Base-by-base conservation (phyloP, 2,329 filamentous ascomycete species). In the Scleromitrula shiraiana region DNA sequence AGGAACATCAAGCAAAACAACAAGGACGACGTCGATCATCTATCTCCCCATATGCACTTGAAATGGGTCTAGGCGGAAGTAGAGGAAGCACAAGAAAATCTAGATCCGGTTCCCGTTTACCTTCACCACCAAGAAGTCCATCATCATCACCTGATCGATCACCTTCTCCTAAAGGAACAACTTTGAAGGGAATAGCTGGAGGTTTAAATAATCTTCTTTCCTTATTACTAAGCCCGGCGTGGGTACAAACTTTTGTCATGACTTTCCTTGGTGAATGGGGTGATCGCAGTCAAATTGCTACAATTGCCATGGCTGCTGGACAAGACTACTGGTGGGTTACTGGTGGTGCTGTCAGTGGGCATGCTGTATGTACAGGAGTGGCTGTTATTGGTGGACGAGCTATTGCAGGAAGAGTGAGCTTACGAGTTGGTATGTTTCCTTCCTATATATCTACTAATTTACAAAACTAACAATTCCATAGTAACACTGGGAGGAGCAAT, bases 321-420 rank as follows among this genome's bases (percentile, higher is more conserved):
- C 88, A 95, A 67, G 93, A 98, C 65, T 98, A 97, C 67, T 97
- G 91, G 91, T 96, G 89, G 86, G 93, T 98, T 29, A 96, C 89
- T 4, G 74, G 89, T 39, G 93, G 93, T 50, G 91, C 93, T 1
- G 79, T 93, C 29, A 74, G 79, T 39, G 93, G 93, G 8, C 93
- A 98, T 67, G 85, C 80, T 38, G 79, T 91, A 56, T 98, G 93
- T 71, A 97, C 93, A 6, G 84, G 86, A 39, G 83, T 88, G 19
- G 93, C 93, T 35, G 93, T 98, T 32, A 76, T 98, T 52, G 93
- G 93, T 36, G 93, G 93, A 9, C 78, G 88, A 59, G 91, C 93
- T 43, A 87, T 98, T 66, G 93, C 93, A 35, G 93, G 93, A 26
- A 84, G 78, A 64, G 93, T 98, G 56, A 97, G 91, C 71, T 80